A percentile compares a stretch with the other conserved stretches of the same genome.
These are phyloP conservation scores for Agaricus blazei DNA, from an alignment of 768 basidiomycete species.

Conservation along the genomic window DNA sequence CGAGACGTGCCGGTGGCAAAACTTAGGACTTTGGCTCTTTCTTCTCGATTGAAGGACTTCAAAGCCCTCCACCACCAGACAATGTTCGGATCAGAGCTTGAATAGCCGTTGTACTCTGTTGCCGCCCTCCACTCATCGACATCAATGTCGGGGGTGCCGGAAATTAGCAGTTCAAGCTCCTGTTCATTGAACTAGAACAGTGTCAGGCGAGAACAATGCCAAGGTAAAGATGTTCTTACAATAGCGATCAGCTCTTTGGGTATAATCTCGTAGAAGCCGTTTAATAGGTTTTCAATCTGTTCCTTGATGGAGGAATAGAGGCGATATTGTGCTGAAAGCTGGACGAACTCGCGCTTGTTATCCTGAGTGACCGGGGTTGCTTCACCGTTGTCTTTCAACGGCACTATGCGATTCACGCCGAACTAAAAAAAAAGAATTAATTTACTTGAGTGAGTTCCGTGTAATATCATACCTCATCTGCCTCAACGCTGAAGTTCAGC, in stretches of 20 bases:
- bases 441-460: not conserved
- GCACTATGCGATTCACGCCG: slow-evolving; percentile 83
- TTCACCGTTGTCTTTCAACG: slow-evolving; percentile 84
- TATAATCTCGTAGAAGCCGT: slow-evolving; percentile 96
- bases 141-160: slow-evolving; percentile 97
- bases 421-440: slow-evolving; percentile 46
- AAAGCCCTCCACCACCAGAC: slow-evolving; percentile 99
- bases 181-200: slow-evolving; percentile 80
- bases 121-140: slow-evolving; percentile 96
- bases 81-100: slow-evolving; percentile 88
- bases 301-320: slow-evolving; percentile 92
- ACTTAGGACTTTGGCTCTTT: slow-evolving; percentile 93
- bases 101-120: slow-evolving; percentile 87
- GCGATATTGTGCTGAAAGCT: slow-evolving; percentile 90
- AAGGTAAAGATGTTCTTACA: slow-evolving; percentile 38
- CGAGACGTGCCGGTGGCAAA: slow-evolving; percentile 93
- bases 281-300: slow-evolving; percentile 85
- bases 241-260: slow-evolving; percentile 94
- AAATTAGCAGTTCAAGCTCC: slow-evolving; percentile 90
- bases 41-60: slow-evolving; percentile 95
- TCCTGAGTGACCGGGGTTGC: slow-evolving; percentile 88
- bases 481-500: slow-evolving; percentile 92
- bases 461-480: slow-evolving; percentile 66
- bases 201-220: slow-evolving; percentile 5
- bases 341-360: slow-evolving; percentile 95